These are phyloP conservation scores for Drechslerella stenobrocha DNA, from an alignment of 2,329 filamentous ascomycete species.

Conservation along the genomic window DNA sequence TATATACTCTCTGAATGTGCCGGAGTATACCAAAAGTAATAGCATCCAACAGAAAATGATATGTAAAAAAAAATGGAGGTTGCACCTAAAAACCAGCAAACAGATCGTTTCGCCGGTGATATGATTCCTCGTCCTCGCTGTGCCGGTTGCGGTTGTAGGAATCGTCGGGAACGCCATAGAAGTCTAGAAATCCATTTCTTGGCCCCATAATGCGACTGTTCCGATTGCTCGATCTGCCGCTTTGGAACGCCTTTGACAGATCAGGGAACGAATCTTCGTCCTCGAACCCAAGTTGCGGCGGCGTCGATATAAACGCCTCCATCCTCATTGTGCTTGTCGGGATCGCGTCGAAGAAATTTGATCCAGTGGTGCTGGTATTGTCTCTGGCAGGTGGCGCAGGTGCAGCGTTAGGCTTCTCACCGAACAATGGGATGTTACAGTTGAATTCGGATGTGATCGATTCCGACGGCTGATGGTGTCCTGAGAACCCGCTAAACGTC, in stretches of 20 bases:
- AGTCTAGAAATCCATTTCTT: slow-evolving; percentile 48
- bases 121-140: slow-evolving; percentile 55
- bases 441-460: slow-evolving; percentile 45
- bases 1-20: neutral
- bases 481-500: slow-evolving; percentile 45
- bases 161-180: slow-evolving; percentile 54
- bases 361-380: slow-evolving; percentile 50
- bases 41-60: neutral
- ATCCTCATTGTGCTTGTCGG: slow-evolving; percentile 86
- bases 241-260: slow-evolving; percentile 49
- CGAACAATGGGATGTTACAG: slow-evolving; percentile 43
- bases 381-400: slow-evolving; percentile 45
- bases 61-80: neutral
- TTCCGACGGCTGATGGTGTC: slow-evolving; percentile 23
- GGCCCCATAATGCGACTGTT: slow-evolving; percentile 49
- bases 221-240: slow-evolving; percentile 49
- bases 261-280: slow-evolving; percentile 49
- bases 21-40: neutral
- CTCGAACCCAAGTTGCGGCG: slow-evolving; percentile 52
- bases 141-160: slow-evolving; percentile 54
- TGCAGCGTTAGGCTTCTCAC: slow-evolving; percentile 43
- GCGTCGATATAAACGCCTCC: slow-evolving; percentile 88
- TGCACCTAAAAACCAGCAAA: slow-evolving; percentile 58
- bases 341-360: slow-evolving; percentile 51
- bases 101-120: slow-evolving; percentile 57